Percentiles rank a stretch among this genome's conserved stretches.
These are phyloP conservation scores for Rhodotorula sphaerocarpa DNA, from an alignment of 768 basidiomycete genomes.

Conservation along the genomic window DNA sequence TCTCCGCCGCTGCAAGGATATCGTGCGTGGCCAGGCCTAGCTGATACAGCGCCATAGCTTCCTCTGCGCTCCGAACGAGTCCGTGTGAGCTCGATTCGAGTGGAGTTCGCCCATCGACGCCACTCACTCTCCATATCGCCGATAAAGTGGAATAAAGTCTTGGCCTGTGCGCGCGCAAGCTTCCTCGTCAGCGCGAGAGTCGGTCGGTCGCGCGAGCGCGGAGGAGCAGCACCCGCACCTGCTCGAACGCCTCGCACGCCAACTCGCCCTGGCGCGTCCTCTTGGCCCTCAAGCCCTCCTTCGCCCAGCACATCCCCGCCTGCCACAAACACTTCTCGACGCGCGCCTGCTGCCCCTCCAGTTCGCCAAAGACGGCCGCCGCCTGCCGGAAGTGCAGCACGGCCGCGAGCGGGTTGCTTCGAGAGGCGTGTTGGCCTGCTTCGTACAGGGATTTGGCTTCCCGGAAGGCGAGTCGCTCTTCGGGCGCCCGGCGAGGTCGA, in stretches of 20 bases:
- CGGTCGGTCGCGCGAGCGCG: neutral
- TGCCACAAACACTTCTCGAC: slow-evolving; percentile 13
- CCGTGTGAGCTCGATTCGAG: neutral
- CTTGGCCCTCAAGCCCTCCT: neutral
- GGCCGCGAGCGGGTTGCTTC: neutral
- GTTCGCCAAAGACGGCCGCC: neutral
- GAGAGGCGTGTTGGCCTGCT: neutral
- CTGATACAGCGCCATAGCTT: slow-evolving; percentile 23
- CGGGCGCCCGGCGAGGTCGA: neutral
- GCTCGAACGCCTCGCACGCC: slow-evolving; percentile 8
- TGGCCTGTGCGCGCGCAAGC: slow-evolving; percentile 1
- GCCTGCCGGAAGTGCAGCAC: slow-evolving; percentile 22
- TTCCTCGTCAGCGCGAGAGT: neutral
- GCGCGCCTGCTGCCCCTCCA: neutral
- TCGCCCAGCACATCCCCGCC: slow-evolving; percentile 7
- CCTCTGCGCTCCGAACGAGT: slow-evolving; percentile 2
- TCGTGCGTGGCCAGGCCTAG: slow-evolving; percentile 7
- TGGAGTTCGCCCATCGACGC: no score
- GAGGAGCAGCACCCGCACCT: slow-evolving; percentile 1
- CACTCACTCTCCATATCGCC: slow-evolving; percentile 7
- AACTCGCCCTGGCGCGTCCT: neutral
- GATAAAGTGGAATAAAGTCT: slow-evolving; percentile 1
- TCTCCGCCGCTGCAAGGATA: slow-evolving; percentile 1
- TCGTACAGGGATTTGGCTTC: slow-evolving; percentile 21
- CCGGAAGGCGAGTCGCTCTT: neutral